Base-by-base conservation (phyloP, 129 eudicot species). In the Ambrosia artemisiifolia region DNA sequence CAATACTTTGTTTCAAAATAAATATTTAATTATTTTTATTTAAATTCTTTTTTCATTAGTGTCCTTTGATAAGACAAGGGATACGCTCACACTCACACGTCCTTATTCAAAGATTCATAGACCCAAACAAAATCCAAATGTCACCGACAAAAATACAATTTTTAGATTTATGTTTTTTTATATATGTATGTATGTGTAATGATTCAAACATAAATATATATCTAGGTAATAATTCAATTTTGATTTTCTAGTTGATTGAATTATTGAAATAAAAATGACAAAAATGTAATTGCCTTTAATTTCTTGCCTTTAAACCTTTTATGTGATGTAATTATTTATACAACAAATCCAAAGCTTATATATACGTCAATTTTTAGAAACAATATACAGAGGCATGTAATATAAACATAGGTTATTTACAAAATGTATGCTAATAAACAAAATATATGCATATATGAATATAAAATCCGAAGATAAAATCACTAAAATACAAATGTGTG, bases 61-160 rank as follows among this genome's bases (percentile, higher is more conserved):
- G 13, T 35, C 65, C 54, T 40, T 36, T 7, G 50, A 73, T 46
- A 73, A 48, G 77, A 73, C 77, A 73, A 73, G 36, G 49, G 11
- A 61, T 60, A n/a, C 47, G 69, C 69, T 17, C 60, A 30, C 60
- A 44, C 48, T 72, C 69, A 33, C 77, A 61, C 46, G 65, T 72
- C 77, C 17, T 72, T 46, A 16, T 61, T 46, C 33, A 0, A 30
- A 46, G 44, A 46, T 72, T 32, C 76, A 43, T n/a, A 16, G 48
- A n/a, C 20, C 48, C 30, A 3, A 60, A 60, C 69, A 60, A 61
- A 72, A 44, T 47, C 77, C 77, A 60, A 60, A 16, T 46, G 69
- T 61, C 77, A 72, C 77, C 77, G 77, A 72, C 77, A 61, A 72
- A 43, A 72, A 17, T 4, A 7, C 10, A 24, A 12, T 7, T 42